Evolutionary conservation across 495 filamentous ascomycete species (phyloP), one percentile per base, ranked within the genome.

Genomic region (Neurospora hispaniola): DNA sequence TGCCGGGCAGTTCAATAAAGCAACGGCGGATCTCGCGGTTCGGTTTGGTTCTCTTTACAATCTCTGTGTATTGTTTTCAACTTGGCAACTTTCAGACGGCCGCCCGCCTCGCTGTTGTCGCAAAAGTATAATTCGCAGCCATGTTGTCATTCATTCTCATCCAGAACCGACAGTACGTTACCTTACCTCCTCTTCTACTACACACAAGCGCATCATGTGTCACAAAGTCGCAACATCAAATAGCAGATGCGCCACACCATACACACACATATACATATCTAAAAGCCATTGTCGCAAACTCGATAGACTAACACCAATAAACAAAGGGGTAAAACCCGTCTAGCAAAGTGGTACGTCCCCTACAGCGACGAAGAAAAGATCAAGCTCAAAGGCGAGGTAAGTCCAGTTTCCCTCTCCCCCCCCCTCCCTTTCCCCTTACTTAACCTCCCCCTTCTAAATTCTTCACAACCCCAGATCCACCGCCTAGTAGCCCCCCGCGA

Each of bases 331-430:
- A 99, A 99, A 85, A 99, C 96, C 77, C 92, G 96, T 43, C 90
- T 99, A 71, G 96, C 96, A 71, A 99, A 99, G 85, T 99, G 94
- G 94, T 99, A 99, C 85, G 92, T 93, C 75, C 94, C 96, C 59
- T 98, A 98, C 87, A 94, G 89, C 84, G 94, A 97, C 85, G 94
- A 97, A 81, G 93, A 97, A 80, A 97, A 97, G 86, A 90, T 97
- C 77, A 96, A 95, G 81, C 85, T 99, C 72, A 98, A 99, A 80
- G 93, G 93, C 86, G 93, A 97, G 82, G 88, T 89, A 80, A 39
- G 77, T 74, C 41, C 41, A 2, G 46, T 54, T 23, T 70, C 66
- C 43, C 8, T 18, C 1, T 39, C 71, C 31, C 69, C 76, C 70
- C 70, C 70, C 74, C 62, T 71, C 5, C 42, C 54, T 4, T 31